phyloP scores from a whole-genome alignment of 1,284 basidiomycete species.

The Coniophora puteana region DNA sequence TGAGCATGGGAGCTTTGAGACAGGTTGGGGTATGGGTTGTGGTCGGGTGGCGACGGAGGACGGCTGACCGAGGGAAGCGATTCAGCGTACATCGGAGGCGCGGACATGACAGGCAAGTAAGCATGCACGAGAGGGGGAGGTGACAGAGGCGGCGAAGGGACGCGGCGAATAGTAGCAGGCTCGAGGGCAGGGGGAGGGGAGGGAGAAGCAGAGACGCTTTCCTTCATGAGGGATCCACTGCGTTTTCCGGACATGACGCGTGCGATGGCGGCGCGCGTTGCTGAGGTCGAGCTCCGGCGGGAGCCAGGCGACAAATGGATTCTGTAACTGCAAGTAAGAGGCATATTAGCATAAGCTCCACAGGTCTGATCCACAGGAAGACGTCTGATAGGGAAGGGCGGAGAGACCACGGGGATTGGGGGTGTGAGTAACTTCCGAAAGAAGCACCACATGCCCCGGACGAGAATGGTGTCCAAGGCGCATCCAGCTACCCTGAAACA shows the following conservation, averaged over 20 bases:
- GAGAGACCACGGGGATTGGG: too few species aligned
- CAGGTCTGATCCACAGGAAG: too few species aligned
- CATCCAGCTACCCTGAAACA: constrained; percentile 1
- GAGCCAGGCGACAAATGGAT: constrained; percentile 73
- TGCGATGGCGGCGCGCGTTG: constrained; percentile 46
- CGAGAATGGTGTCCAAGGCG: constrained; percentile 4
- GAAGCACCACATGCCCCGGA: too few species aligned
- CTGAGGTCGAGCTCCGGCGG: constrained; percentile 48
- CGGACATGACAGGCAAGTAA: too few species aligned
- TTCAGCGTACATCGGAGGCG: constrained; percentile 30
- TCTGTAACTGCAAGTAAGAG: constrained; percentile 47
- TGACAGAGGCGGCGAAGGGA: constrained; percentile 31
- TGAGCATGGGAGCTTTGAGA: constrained; percentile 27
- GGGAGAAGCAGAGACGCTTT: constrained; percentile 24
- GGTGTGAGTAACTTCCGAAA: too few species aligned
- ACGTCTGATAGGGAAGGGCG: too few species aligned
- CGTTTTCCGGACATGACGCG: constrained; percentile 39
- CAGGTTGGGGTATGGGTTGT: constrained; percentile 32
- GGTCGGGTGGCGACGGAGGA: constrained; percentile 41
- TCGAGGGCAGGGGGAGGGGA: constrained; percentile 46
- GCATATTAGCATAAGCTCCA: constrained; percentile 13
- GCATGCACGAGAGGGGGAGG: constrained; percentile 46
- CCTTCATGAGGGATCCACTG: constrained; percentile 19
- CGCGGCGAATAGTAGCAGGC: too few species aligned
- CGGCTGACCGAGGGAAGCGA: constrained; percentile 35